Evolutionary conservation across 768 basidiomycete species (phyloP), one percentile per base, ranked within the genome.

Genomic region (Mycena galopus): DNA sequence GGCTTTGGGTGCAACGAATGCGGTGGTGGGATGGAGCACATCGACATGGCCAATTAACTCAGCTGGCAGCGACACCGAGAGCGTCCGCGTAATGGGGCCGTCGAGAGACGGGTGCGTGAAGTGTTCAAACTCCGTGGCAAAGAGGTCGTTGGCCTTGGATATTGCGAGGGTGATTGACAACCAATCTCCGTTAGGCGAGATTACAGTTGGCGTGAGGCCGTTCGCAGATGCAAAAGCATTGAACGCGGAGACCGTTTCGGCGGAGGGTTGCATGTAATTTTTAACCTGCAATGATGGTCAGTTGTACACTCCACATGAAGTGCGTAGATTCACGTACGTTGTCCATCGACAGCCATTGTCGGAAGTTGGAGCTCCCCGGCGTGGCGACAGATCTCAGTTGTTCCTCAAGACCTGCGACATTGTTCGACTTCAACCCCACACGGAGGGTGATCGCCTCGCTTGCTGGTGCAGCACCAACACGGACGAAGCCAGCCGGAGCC

Each of bases 31-130:
- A 57, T 57, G 65, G 19, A 66, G 55, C 9, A 66, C 65, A 30
- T 66, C 65, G 35, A 66, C 65, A 35, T 66, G 65, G 1, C 67
- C 67, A 6, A 55, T 60, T n/a, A 69, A 58, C 27, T 62, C 32
- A 4, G 44, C 37, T 2, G 67, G 67, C 17, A 69, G 67, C 14
- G 67, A 68, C 29, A 65, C n/a, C n/a, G n/a, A n/a, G n/a, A n/a
- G n/a, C n/a, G n/a, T n/a, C n/a, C 55, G 65, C 27, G 37, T 57
- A 12, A 66, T 56, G 4, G 53, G 21, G 14, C 19, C 19, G 17
- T 11, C n/a, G 3, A 55, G 4, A 23, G 25, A n/a, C 7, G 67
- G 53, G 32, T 71, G 69, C 27, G 56, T 50, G 44, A 57, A 71
- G 2, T 19, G 16, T 5, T 56, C 51, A 53, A 69, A 69, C 10